Conservation (phyloP, 2,329 filamentous ascomycete species). For the Helminthosporium solani region DNA sequence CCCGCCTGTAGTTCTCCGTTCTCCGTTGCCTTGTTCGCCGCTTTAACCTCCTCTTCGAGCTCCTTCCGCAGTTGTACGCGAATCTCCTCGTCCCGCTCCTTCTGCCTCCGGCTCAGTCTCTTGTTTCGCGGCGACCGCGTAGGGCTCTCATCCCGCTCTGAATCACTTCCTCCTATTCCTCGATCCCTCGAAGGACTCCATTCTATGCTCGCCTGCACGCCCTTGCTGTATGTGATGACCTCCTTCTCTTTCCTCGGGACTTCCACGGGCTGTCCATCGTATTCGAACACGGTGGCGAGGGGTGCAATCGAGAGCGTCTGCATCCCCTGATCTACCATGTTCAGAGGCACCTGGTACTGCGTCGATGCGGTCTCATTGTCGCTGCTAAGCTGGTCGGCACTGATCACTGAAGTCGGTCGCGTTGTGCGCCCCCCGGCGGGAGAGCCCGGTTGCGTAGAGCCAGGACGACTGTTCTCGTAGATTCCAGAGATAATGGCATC, state of each 20-base stretch:
- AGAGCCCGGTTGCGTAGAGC: constrained; percentile 61
- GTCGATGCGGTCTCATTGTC: constrained; percentile 52
- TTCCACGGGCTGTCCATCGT: constrained; percentile 71
- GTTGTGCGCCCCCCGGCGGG: constrained; percentile 58
- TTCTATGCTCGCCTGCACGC: constrained; percentile 83
- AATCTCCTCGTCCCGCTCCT: constrained; percentile 85
- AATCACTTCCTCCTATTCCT: constrained; percentile 54
- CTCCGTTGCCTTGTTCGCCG: constrained; percentile 52
- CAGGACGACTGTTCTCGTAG: constrained; percentile 72
- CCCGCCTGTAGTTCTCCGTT: constrained; percentile 47
- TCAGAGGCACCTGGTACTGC: constrained; percentile 15
- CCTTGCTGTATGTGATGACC: constrained; percentile 95
- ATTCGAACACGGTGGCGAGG: constrained; percentile 77
- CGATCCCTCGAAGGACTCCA: constrained; percentile 60
- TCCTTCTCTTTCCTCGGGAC: constrained; percentile 67
- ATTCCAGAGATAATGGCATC: constrained; percentile 83
- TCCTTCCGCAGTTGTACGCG: constrained; percentile 80
- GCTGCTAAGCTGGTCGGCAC: constrained; percentile 76
- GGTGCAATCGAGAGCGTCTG: constrained; percentile 75
- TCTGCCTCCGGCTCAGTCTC: constrained; percentile 73
- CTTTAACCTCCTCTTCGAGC: constrained; percentile 87
- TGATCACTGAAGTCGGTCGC: constrained; percentile 82
- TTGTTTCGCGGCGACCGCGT: constrained; percentile 61
- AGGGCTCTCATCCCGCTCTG: constrained; percentile 63
- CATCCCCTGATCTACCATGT: constrained; percentile 47